Evolutionary conservation across 2,329 filamentous ascomycete genomes (phyloP).

Genomic region (Clonostachys rhizophaga): DNA sequence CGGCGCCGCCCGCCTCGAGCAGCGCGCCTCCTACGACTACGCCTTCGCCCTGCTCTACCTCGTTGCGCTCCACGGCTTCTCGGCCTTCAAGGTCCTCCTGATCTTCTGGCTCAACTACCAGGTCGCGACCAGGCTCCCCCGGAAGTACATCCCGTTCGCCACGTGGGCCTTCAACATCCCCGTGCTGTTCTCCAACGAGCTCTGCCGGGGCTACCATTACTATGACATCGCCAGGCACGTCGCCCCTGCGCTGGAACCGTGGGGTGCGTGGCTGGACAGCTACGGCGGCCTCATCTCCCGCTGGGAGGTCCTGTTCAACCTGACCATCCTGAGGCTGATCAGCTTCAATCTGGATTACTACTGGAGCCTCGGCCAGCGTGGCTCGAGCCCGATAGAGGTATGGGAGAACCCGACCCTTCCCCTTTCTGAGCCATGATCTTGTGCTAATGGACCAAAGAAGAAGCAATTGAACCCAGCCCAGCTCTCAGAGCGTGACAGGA

Average conservation of each 20-base stretch:
- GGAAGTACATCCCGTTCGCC: conserved; percentile 62
- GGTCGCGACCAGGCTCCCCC: conserved; percentile 69
- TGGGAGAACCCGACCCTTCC: conserved; percentile 16
- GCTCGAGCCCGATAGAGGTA: conserved; percentile 76
- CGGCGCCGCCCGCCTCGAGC: conserved; percentile 55
- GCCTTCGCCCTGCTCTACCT: conserved; percentile 78
- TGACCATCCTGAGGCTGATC: conserved; percentile 86
- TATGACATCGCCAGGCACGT: conserved; percentile 54
- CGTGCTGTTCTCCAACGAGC: conserved; percentile 85
- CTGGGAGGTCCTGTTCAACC: conserved; percentile 98
- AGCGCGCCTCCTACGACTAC: conserved; percentile 78
- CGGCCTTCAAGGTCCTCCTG: conserved; percentile 71
- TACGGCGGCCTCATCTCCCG: conserved; percentile 79
- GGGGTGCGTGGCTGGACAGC: conserved; percentile 70
- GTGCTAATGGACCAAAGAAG: conserved; percentile 79
- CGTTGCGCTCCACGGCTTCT: conserved; percentile 76
- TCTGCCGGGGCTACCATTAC: conserved; percentile 73
- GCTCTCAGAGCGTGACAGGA: conserved; percentile 83
- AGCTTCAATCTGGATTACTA: conserved; percentile 98
- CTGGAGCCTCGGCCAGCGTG: conserved; percentile 71
- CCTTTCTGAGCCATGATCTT: not conserved
- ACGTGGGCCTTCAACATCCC: conserved; percentile 91
- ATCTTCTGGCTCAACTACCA: conserved; percentile 82
- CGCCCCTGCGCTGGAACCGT: conserved; percentile 41
- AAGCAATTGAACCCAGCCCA: conserved; percentile 87